Conservation (phyloP, 805 yeast genomes). For the Starmerella powellii region DNA sequence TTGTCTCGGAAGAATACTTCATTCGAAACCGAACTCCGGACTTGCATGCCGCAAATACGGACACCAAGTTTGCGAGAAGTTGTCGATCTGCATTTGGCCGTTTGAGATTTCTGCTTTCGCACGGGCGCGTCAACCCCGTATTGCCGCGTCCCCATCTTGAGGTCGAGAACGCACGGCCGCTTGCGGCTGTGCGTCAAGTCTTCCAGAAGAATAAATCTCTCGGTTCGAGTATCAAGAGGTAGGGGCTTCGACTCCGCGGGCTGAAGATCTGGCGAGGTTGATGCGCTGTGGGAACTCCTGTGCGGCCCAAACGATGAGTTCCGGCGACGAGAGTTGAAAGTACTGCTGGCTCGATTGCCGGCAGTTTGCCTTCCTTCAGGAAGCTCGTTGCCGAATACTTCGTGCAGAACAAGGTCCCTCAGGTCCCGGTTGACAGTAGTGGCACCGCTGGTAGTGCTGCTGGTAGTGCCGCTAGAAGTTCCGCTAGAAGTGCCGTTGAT, state of each 20-base stretch:
- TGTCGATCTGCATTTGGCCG: slow-evolving; percentile 66
- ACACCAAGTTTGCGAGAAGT: slow-evolving; percentile 79
- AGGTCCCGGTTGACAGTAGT: slow-evolving; percentile 60
- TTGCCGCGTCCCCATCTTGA: slow-evolving; percentile 97
- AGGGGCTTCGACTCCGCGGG: neutral
- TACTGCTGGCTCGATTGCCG: neutral
- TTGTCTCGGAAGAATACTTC: slow-evolving; percentile 66
- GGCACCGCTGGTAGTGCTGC: slow-evolving; percentile 41
- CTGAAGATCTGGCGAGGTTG: neutral
- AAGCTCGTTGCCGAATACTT: slow-evolving; percentile 49
- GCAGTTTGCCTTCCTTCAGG: neutral
- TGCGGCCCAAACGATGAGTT: neutral
- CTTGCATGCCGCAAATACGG: slow-evolving; percentile 89
- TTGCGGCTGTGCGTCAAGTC: slow-evolving; percentile 76
- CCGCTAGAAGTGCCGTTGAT: slow-evolving; percentile 35
- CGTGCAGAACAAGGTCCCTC: slow-evolving; percentile 58
- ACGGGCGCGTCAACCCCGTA: slow-evolving; percentile 85
- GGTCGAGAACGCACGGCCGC: slow-evolving; percentile 82
- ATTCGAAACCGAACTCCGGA: slow-evolving; percentile 42
- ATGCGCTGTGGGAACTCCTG: neutral
- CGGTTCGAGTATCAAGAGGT: slow-evolving; percentile 40
- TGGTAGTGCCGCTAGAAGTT: slow-evolving; percentile 30
- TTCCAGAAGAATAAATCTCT: slow-evolving; percentile 75
- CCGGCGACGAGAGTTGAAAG: neutral
- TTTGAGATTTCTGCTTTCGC: slow-evolving; percentile 65